phyloP scores from a whole-genome alignment of 768 basidiomycete genomes.

The Mrakia gelida region DNA sequence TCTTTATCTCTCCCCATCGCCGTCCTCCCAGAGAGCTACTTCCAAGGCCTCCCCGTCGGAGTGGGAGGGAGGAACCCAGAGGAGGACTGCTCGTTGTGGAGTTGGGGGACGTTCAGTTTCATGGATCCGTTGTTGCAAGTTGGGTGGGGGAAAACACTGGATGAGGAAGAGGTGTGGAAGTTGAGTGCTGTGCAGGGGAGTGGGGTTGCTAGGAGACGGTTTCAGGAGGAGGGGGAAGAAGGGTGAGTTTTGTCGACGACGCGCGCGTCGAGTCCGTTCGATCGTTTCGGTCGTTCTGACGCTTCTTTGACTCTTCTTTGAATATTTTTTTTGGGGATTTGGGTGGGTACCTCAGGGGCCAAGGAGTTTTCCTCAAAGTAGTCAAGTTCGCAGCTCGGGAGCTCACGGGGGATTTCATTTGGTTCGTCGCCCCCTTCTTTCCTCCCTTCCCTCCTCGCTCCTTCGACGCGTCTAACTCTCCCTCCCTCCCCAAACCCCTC shows the following conservation, averaged over 20 bases:
- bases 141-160: slow-evolving; percentile 20
- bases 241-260: neutral
- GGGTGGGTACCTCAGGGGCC: neutral
- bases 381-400: neutral
- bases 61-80: slow-evolving; percentile 15
- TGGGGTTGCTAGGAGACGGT: neutral
- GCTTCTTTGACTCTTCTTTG: neutral
- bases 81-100: slow-evolving; percentile 5
- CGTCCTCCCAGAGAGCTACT: neutral
- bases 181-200: neutral
- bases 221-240: neutral
- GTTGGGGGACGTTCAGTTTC: neutral
- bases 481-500: neutral
- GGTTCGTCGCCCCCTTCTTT: neutral
- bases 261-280: no score
- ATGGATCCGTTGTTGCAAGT: slow-evolving; percentile 18
- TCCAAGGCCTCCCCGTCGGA: neutral
- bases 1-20: slow-evolving; percentile 10
- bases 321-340: no score
- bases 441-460: neutral
- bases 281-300: no score
- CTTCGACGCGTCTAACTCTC: neutral
- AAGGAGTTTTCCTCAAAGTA: neutral
- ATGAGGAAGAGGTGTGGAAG: slow-evolving; percentile 25
- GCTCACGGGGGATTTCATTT: neutral